Evolutionary conservation across 805 yeast species (phyloP).

Genomic region (Suhomyces xylopsoci): DNA sequence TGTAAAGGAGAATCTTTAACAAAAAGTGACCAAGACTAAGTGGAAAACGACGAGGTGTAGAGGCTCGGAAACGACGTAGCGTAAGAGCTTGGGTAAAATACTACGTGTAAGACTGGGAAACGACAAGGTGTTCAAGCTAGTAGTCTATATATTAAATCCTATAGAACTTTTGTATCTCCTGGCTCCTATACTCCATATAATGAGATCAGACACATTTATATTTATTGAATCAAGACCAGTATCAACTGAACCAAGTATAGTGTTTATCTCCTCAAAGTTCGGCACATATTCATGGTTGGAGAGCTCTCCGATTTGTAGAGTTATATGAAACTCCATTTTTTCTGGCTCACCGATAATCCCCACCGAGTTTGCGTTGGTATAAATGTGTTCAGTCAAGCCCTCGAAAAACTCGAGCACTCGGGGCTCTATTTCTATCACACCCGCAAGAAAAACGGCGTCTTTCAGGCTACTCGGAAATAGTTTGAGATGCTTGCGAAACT

Average conservation of each 20-base stretch:
- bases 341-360: not conserved
- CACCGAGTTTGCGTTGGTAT: slow-evolving; percentile 9
- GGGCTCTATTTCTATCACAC: slow-evolving; percentile 1
- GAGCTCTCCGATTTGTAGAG: slow-evolving; percentile 14
- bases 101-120: too few relatives aligned
- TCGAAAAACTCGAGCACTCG: slow-evolving; percentile 8
- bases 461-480: slow-evolving; percentile 3
- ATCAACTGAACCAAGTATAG: not conserved
- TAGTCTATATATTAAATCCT: not conserved
- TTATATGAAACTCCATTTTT: slow-evolving; percentile 10
- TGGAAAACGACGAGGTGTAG: too few relatives aligned
- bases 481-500: slow-evolving; percentile 1
- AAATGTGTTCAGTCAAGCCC: slow-evolving; percentile 8
- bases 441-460: slow-evolving; percentile 13
- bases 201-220: slow-evolving; percentile 2
- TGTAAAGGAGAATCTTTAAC: too few relatives aligned
- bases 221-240: slow-evolving; percentile 4
- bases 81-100: too few relatives aligned
- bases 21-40: too few relatives aligned
- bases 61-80: too few relatives aligned
- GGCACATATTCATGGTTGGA: slow-evolving; percentile 2
- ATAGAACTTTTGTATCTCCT: not conserved
- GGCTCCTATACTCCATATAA: not conserved
- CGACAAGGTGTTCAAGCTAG: too few relatives aligned
- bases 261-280: slow-evolving; percentile 1